phyloP scores from a whole-genome alignment of 164 flowering plant species.

The Berberis thunbergii region DNA sequence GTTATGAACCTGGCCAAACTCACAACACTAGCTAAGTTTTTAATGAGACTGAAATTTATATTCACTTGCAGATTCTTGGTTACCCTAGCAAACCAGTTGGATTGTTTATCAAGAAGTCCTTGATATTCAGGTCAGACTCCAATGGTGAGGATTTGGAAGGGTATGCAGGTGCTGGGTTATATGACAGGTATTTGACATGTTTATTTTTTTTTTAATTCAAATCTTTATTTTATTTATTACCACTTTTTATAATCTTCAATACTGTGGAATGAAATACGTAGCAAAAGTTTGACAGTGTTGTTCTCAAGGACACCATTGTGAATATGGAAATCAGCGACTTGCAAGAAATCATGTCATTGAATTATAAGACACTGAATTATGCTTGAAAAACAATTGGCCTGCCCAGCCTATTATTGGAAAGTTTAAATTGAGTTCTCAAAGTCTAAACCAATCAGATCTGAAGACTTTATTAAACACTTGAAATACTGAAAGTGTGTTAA shows the following conservation, averaged over 20 bases:
- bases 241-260: background rate
- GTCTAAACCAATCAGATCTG: too few species aligned
- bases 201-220: background rate
- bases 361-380: too few species aligned
- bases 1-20: background rate
- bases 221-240: background rate
- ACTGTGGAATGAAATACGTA: too few species aligned
- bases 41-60: constrained; percentile 1
- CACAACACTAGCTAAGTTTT: background rate
- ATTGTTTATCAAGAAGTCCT: constrained; percentile 19
- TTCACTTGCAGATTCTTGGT: constrained; percentile 21
- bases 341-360: too few species aligned
- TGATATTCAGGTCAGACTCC: constrained; percentile 31
- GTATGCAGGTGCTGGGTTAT: constrained; percentile 30
- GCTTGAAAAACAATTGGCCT: too few species aligned
- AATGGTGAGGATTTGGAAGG: constrained; percentile 31
- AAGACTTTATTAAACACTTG: too few species aligned
- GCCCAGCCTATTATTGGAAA: too few species aligned
- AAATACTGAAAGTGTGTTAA: too few species aligned
- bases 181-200: constrained; percentile 15
- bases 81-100: constrained; percentile 28
- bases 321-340: too few species aligned
- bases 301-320: too few species aligned
- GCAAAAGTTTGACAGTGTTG: too few species aligned
- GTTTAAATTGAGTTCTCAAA: too few species aligned